phyloP scores from a whole-genome alignment of 805 yeast genomes.

The Nematodospora valgi region DNA sequence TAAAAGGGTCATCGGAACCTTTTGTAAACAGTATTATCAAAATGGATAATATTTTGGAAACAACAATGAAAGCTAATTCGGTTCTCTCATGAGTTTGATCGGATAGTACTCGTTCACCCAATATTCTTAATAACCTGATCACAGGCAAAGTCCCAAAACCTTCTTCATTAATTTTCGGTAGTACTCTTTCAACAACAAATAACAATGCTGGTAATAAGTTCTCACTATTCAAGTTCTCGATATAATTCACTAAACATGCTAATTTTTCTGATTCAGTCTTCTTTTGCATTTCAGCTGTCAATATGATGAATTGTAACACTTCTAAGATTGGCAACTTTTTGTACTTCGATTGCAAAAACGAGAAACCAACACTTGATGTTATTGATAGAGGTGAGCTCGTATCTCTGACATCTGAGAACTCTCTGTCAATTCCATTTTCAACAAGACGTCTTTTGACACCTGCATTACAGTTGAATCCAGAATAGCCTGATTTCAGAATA shows the following conservation, averaged over 20 bases:
- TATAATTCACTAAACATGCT: constrained; percentile 1
- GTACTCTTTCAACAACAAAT: constrained; percentile 1
- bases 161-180: background rate
- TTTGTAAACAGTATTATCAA: constrained; percentile 26
- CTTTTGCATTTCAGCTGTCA: background rate
- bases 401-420: constrained; percentile 8
- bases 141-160: constrained; percentile 4
- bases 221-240: constrained; percentile 5
- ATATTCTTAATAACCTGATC: constrained; percentile 18
- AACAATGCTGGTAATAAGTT: constrained; percentile 8
- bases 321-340: background rate
- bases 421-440: constrained; percentile 7
- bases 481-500: background rate
- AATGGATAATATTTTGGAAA: constrained; percentile 25
- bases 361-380: background rate
- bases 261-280: background rate
- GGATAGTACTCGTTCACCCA: constrained; percentile 31
- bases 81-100: constrained; percentile 31
- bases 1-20: constrained; percentile 17
- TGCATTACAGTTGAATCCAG: background rate
- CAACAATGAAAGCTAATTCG: constrained; percentile 34
- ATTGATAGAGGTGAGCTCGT: constrained; percentile 5
- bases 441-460: background rate
- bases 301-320: constrained; percentile 2
- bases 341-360: constrained; percentile 1